Conservation (phyloP, 441 rosid genomes). For the Oxalis stricta region DNA sequence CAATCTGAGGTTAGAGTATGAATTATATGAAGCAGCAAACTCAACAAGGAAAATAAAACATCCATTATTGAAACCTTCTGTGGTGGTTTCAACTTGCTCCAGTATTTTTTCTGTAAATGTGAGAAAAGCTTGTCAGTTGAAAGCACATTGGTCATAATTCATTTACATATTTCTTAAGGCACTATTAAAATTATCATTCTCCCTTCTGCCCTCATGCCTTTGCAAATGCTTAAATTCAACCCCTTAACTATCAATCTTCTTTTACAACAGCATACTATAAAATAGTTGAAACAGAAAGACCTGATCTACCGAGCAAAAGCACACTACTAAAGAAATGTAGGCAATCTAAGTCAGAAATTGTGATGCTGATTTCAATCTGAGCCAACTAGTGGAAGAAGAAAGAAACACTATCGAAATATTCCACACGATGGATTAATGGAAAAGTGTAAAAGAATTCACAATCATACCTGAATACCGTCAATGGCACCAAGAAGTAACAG, state of each 20-base stretch:
- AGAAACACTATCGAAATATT: background rate
- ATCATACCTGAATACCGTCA: conserved; percentile 85
- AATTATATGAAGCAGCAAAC: conserved; percentile 91
- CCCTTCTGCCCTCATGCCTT: background rate
- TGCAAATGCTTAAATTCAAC: background rate
- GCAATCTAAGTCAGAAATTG: background rate
- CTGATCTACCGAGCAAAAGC: too few relatives aligned
- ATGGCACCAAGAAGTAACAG: conserved; percentile 88
- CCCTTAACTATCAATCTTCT: background rate
- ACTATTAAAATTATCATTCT: background rate
- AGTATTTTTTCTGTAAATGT: conserved; percentile 70
- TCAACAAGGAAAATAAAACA: conserved; percentile 73
- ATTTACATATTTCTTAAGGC: background rate
- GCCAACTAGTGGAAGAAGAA: background rate
- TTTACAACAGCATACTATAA: too few relatives aligned
- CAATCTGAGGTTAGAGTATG: conserved; percentile 70
- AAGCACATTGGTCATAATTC: background rate
- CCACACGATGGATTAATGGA: background rate
- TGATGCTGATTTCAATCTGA: background rate
- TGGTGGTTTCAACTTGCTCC: conserved; percentile 69
- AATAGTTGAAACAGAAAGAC: background rate
- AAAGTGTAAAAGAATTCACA: conserved; percentile 4
- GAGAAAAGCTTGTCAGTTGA: background rate
- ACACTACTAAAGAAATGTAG: background rate
- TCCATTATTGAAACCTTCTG: conserved; percentile 92